A percentile compares a stretch with the other conserved stretches of the same genome.
phyloP scores from a whole-genome alignment of 179 eudicot genomes.

The Sideroxylon spinosum region DNA sequence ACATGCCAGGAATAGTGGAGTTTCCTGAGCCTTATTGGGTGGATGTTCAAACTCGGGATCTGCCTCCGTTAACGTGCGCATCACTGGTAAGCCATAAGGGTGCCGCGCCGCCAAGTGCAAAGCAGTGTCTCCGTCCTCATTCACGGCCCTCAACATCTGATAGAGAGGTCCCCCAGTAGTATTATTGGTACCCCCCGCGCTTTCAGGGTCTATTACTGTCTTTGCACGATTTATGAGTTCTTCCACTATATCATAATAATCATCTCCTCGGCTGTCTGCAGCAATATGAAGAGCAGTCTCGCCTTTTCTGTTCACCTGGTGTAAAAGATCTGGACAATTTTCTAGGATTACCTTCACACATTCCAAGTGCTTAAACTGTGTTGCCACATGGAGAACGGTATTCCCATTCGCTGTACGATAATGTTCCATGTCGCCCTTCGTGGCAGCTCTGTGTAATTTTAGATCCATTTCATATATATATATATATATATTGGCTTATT shows the following conservation, averaged over 20 bases:
- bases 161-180: no score
- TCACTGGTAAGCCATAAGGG: neutral
- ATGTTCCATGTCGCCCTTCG: neutral
- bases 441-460: no score
- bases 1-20: conserved; percentile 21
- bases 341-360: neutral
- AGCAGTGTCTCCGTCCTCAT: neutral
- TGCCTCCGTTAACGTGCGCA: neutral
- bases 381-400: neutral
- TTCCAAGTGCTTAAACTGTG: neutral
- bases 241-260: neutral
- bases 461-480: no score
- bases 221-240: conserved; percentile 3
- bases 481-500: no score
- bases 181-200: no score
- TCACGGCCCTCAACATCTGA: no score
- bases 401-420: neutral
- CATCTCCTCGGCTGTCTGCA: no score
- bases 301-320: neutral
- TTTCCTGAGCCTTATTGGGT: conserved; percentile 12
- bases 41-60: neutral
- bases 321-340: neutral
- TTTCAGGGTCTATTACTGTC: no score
- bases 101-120: conserved; percentile 19
- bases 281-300: no score